These are phyloP conservation scores for Carnegiea gigantea DNA, from an alignment of 179 eudicot species.

Conservation along the genomic window DNA sequence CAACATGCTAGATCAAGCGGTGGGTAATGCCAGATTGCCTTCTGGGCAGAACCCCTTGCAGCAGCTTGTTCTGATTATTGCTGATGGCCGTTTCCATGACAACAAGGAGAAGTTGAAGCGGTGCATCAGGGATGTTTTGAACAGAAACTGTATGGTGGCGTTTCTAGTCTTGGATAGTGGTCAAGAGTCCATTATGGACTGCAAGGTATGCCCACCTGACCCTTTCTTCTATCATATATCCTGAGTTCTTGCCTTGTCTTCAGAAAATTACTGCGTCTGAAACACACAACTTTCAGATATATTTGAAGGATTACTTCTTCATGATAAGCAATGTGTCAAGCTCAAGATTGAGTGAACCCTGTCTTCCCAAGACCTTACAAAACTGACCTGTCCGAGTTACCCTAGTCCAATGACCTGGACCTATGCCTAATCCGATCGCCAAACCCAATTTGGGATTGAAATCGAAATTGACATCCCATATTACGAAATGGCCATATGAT, in stretches of 20 bases:
- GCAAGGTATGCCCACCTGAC: constrained; percentile 43
- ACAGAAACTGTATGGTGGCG: constrained; percentile 86
- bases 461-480: too few species aligned
- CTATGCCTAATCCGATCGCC: too few species aligned
- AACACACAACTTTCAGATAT: background rate
- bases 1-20: constrained; percentile 74
- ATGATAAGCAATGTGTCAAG: background rate
- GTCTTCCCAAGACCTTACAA: too few species aligned
- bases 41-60: constrained; percentile 90
- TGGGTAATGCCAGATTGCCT: constrained; percentile 74
- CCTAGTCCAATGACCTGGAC: too few species aligned
- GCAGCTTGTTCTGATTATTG: constrained; percentile 90
- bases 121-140: constrained; percentile 68
- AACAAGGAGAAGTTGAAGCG: constrained; percentile 75
- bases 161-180: constrained; percentile 77
- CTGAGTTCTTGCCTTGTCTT: background rate
- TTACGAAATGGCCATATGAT: too few species aligned
- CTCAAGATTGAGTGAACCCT: background rate
- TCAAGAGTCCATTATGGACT: constrained; percentile 70
- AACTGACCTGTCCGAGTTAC: too few species aligned
- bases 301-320: background rate
- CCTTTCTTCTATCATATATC: background rate
- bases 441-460: too few species aligned
- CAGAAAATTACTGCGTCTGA: background rate
- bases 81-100: constrained; percentile 89